Evolutionary conservation across 1,284 basidiomycete species (phyloP).

Genomic region (Trametes versicolor): DNA sequence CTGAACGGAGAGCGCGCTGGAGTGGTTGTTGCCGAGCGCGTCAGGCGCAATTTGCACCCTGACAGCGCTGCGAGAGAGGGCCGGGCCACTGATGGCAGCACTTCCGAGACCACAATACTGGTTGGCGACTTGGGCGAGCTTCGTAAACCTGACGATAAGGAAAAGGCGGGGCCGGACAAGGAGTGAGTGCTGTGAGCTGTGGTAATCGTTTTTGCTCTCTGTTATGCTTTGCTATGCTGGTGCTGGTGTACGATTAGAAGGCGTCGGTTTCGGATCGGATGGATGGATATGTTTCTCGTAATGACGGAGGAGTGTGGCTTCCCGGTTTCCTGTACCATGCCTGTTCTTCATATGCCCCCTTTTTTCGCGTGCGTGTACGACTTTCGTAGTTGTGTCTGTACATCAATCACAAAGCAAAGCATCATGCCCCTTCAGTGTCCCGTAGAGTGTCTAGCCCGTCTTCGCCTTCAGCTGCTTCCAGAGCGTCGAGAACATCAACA

Average conservation of each 20-base stretch:
- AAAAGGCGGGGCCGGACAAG: constrained; percentile 47
- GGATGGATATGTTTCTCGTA: constrained; percentile 18
- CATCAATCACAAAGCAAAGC: not conserved
- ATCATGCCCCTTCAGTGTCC: not conserved
- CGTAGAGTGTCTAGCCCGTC: constrained; percentile 40
- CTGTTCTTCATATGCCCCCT: not conserved
- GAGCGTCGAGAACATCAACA: constrained; percentile 59
- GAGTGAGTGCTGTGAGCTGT: constrained; percentile 15
- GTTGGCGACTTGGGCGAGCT: constrained; percentile 6
- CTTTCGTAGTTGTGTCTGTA: not conserved
- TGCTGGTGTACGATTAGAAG: constrained; percentile 9
- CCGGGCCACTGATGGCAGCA: constrained; percentile 29
- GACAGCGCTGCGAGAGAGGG: constrained; percentile 13
- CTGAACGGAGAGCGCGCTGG: constrained; percentile 52
- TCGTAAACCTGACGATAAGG: constrained; percentile 36
- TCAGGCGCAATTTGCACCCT: constrained; percentile 44
- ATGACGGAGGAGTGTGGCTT: constrained; percentile 11
- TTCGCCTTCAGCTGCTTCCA: constrained; percentile 77
- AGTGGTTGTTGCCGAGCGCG: constrained; percentile 53
- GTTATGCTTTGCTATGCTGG: not conserved
- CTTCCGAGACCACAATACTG: constrained; percentile 20
- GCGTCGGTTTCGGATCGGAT: not conserved
- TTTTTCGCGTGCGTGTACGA: not conserved
- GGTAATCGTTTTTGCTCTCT: constrained; percentile 3
- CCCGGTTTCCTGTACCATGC: constrained; percentile 11